These are phyloP conservation scores for Rubroshorea leprosula DNA, from an alignment of 345 rosid species.

Conservation along the genomic window DNA sequence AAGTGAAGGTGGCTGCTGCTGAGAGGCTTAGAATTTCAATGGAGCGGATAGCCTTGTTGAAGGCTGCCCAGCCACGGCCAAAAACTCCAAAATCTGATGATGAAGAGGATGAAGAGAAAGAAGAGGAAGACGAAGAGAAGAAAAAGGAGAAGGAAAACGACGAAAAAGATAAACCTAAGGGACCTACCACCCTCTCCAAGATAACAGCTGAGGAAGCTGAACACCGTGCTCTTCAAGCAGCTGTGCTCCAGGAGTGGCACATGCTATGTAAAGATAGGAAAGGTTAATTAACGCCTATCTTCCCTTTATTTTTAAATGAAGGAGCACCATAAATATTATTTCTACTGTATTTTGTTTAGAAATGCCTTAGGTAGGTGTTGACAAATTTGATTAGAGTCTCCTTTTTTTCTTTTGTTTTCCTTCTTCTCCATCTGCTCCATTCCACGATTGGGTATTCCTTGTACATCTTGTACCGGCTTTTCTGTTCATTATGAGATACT, in stretches of 20 bases:
- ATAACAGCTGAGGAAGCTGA: conserved; percentile 92
- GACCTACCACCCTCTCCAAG: conserved; percentile 66
- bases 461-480: conserved; percentile 29
- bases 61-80: conserved; percentile 73
- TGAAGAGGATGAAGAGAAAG: conserved; percentile 33
- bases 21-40: conserved; percentile 88
- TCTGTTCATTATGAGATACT: conserved; percentile 16
- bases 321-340: conserved; percentile 6
- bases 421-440: not conserved
- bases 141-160: conserved; percentile 32
- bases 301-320: not conserved
- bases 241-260: conserved; percentile 98
- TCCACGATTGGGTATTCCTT: not conserved
- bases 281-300: conserved; percentile 15
- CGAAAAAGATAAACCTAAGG: conserved; percentile 47
- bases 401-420: not conserved
- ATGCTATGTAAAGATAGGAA: conserved; percentile 72
- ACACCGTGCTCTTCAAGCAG: conserved; percentile 92
- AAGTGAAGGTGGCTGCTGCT: conserved; percentile 80
- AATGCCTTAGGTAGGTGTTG: conserved; percentile 17
- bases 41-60: conserved; percentile 88
- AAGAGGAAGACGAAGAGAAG: conserved; percentile 18
- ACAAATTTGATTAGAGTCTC: conserved; percentile 7
- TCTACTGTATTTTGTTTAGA: conserved; percentile 21
- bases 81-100: conserved; percentile 52